Conservation (phyloP, 2,329 filamentous ascomycete genomes). For the Karstenula rhodostoma region DNA sequence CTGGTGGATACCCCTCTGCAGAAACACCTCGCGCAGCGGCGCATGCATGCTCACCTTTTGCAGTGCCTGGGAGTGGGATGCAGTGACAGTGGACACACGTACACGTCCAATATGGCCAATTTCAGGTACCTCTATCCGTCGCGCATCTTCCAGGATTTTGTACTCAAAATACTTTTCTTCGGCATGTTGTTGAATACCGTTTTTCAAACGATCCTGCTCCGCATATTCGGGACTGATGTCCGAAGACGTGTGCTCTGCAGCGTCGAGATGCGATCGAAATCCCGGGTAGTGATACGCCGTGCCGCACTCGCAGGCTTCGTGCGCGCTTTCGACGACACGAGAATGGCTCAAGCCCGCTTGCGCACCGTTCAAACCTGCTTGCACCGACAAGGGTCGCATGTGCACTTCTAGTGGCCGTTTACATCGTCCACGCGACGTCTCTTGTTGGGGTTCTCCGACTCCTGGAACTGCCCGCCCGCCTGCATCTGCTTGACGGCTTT, state of each 20-base stretch:
- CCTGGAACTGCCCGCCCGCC: constrained; percentile 46
- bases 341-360: neutral
- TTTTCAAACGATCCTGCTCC: neutral
- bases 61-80: neutral
- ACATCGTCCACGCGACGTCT: constrained; percentile 45
- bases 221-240: neutral
- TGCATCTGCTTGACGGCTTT: constrained; percentile 77
- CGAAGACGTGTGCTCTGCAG: neutral
- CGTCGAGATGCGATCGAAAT: neutral
- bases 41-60: neutral
- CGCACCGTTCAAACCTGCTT: neutral
- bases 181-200: neutral
- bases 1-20: neutral
- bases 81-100: neutral
- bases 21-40: neutral
- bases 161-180: too few relatives aligned
- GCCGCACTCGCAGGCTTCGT: neutral
- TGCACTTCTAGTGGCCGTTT: constrained; percentile 4
- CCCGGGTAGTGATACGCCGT: neutral
- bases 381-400: neutral
- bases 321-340: neutral
- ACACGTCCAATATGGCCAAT: neutral
- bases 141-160: too few relatives aligned
- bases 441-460: constrained; percentile 36
- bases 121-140: too few relatives aligned